These are phyloP conservation scores for Prunella vulgaris DNA, from an alignment of 257 asterid genomes.

Conservation along the genomic window DNA sequence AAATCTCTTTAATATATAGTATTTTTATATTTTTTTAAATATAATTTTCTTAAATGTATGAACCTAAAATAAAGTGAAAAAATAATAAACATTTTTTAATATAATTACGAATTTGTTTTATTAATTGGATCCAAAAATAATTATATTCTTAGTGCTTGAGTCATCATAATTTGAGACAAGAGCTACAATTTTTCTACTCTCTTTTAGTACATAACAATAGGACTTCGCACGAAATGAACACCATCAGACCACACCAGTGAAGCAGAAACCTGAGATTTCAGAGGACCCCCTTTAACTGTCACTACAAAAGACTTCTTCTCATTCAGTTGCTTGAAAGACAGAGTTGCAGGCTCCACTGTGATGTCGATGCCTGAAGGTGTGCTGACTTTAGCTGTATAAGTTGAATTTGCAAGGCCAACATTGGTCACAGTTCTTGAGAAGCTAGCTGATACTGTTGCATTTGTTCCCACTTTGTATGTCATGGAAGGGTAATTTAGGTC, in stretches of 20 bases:
- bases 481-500: slow-evolving; percentile 41
- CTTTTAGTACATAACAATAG: slow-evolving; percentile 23
- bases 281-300: slow-evolving; percentile 13
- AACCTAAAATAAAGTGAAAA: too few species aligned
- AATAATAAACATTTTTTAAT: too few species aligned
- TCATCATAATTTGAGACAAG: too few species aligned
- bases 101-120: too few species aligned
- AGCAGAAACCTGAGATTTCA: slow-evolving; percentile 14
- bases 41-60: too few species aligned
- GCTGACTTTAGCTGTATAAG: slow-evolving; percentile 26
- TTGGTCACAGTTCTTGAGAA: slow-evolving; percentile 36
- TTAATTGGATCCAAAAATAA: too few species aligned
- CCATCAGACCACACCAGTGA: slow-evolving; percentile 43
- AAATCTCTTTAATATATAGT: too few species aligned
- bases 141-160: too few species aligned
- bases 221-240: slow-evolving; percentile 25
- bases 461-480: neutral
- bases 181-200: too few species aligned
- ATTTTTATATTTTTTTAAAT: too few species aligned
- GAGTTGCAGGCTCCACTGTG: slow-evolving; percentile 23
- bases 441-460: neutral
- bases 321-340: slow-evolving; percentile 23
- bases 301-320: slow-evolving; percentile 30
- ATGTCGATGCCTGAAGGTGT: neutral
- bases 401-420: slow-evolving; percentile 32